These are phyloP conservation scores for Kodamaea fukazawae DNA, from an alignment of 805 yeast species.

Conservation along the genomic window DNA sequence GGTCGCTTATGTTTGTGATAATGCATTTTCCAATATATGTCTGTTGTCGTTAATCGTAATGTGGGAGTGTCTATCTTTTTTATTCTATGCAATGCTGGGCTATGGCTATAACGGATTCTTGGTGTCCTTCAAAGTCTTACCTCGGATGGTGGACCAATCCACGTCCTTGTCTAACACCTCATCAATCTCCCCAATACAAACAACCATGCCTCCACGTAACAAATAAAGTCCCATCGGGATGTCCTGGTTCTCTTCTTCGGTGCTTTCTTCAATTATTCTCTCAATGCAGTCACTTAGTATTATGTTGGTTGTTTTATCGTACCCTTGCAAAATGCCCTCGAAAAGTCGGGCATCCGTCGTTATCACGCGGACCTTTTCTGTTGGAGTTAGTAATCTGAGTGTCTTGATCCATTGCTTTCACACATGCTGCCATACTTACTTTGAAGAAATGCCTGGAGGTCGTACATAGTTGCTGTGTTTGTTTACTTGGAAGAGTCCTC, in stretches of 20 bases:
- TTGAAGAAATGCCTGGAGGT: slow-evolving; percentile 12
- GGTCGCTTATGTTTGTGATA: too few relatives aligned
- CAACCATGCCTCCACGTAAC: slow-evolving; percentile 59
- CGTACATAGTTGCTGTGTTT: slow-evolving; percentile 11
- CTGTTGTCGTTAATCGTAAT: too few relatives aligned
- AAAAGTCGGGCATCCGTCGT: slow-evolving; percentile 57
- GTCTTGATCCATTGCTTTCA: too few relatives aligned
- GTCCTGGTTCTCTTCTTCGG: slow-evolving; percentile 38
- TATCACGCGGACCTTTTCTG: slow-evolving; percentile 51
- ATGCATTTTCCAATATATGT: too few relatives aligned
- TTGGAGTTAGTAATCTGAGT: slow-evolving; percentile 25
- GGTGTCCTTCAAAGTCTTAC: slow-evolving; percentile 34
- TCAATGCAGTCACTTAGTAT: slow-evolving; percentile 52
- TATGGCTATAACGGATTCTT: slow-evolving; percentile 34
- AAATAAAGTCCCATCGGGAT: slow-evolving; percentile 47
- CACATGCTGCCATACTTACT: slow-evolving; percentile 16
- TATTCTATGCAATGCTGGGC: too few relatives aligned
- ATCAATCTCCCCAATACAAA: slow-evolving; percentile 54
- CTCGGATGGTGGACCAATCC: slow-evolving; percentile 41
- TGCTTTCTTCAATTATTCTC: slow-evolving; percentile 44
- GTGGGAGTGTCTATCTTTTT: too few relatives aligned
- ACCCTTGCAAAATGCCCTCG: slow-evolving; percentile 50
- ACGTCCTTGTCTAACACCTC: slow-evolving; percentile 36
- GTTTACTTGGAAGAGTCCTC: neutral
- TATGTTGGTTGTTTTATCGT: slow-evolving; percentile 62